Conservation (phyloP, 2,329 filamentous ascomycete species). For the Monosporascus sp. region DNA sequence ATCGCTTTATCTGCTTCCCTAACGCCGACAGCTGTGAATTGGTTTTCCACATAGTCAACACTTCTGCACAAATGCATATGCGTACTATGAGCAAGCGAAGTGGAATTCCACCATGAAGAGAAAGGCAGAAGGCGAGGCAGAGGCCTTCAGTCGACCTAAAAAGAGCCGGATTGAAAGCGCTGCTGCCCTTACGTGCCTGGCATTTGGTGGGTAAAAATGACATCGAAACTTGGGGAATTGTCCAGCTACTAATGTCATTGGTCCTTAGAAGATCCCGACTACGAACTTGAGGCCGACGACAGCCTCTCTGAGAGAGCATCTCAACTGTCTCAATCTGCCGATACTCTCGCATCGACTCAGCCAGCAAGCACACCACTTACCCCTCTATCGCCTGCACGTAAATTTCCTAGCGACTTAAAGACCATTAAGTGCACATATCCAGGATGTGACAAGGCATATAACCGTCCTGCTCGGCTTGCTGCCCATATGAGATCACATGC, state of each 20-base stretch:
- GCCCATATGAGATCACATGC: conserved; percentile 81
- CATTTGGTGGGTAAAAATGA: conserved; percentile 29
- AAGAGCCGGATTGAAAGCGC: conserved; percentile 5
- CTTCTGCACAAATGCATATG: not conserved
- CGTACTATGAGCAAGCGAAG: not conserved
- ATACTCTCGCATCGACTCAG: conserved; percentile 9
- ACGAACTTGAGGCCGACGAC: conserved; percentile 9
- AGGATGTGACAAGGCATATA: conserved; percentile 77
- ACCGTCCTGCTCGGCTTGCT: conserved; percentile 73
- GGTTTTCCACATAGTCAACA: not conserved
- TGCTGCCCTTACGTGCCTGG: not conserved
- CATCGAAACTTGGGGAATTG: conserved; percentile 54
- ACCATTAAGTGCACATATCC: conserved; percentile 70
- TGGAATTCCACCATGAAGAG: conserved; percentile 19
- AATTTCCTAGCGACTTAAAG: conserved; percentile 67
- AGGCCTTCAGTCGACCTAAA: conserved; percentile 12
- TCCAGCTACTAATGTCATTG: conserved; percentile 1
- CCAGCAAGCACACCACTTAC: conserved; percentile 40
- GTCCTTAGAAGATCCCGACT: conserved; percentile 2
- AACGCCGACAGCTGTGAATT: no score
- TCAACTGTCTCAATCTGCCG: conserved; percentile 14
- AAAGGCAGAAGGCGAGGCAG: conserved; percentile 7
- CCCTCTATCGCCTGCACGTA: conserved; percentile 45
- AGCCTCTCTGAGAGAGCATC: conserved; percentile 6
- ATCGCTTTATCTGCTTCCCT: no score